A percentile compares a stretch with the other conserved stretches of the same genome.
Evolutionary conservation across 2,329 filamentous ascomycete genomes (phyloP).

Genomic region (Atkinsonella hypoxylon): DNA sequence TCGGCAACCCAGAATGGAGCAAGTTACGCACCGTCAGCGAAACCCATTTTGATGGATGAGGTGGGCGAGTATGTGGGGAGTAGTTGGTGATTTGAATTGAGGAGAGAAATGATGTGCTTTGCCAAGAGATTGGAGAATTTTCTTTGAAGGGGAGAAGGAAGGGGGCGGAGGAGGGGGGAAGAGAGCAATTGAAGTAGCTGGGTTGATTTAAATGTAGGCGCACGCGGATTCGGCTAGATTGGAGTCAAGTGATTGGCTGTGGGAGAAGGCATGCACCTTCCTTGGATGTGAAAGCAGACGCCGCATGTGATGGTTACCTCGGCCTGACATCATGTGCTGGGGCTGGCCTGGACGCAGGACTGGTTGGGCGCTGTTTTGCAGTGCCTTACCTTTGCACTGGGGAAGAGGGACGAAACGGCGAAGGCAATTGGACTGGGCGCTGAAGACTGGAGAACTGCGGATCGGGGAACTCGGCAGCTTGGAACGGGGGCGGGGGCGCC

Average conservation of each 20-base stretch:
- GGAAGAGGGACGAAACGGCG: too few relatives aligned
- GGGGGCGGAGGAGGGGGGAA: neutral
- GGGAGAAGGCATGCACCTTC: neutral
- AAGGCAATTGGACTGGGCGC: too few relatives aligned
- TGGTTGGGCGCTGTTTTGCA: neutral
- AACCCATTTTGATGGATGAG: slow-evolving; percentile 43
- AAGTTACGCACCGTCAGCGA: slow-evolving; percentile 49
- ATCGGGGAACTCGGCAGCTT: too few relatives aligned
- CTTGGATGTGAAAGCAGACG: neutral
- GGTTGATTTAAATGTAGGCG: neutral
- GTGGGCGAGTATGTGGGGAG: neutral
- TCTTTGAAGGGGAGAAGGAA: neutral
- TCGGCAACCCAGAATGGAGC: too few relatives aligned
- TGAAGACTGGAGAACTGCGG: too few relatives aligned
- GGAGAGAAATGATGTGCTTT: too few relatives aligned
- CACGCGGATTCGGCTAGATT: neutral
- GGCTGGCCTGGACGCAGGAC: too few relatives aligned
- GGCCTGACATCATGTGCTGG: slow-evolving; percentile 7
- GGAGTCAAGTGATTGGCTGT: neutral
- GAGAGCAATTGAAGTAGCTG: neutral
- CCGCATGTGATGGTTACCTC: slow-evolving; percentile 6
- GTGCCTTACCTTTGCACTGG: too few relatives aligned
- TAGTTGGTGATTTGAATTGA: neutral
- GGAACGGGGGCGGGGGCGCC: too few relatives aligned
- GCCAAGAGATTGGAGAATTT: neutral